Conservation (phyloP, 805 yeast species). For the Zygoascus tannicola region DNA sequence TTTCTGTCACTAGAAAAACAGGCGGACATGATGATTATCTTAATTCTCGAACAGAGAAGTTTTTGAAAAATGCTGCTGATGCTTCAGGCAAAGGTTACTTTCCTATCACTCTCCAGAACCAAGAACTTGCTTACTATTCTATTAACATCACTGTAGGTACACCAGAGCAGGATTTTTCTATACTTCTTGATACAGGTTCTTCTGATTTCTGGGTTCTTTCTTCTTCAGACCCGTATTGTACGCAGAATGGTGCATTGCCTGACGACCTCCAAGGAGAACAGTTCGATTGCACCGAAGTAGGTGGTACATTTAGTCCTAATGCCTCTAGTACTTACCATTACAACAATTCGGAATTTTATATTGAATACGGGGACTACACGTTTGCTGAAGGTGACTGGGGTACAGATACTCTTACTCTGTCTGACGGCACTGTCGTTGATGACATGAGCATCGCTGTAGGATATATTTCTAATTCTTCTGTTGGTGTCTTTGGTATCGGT, state of each 20-base stretch:
- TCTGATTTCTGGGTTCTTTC: slow-evolving; percentile 40
- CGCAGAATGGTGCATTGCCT: not conserved
- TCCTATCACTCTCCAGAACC: not conserved
- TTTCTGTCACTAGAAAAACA: not conserved
- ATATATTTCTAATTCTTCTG: slow-evolving; percentile 49
- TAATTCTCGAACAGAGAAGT: not conserved
- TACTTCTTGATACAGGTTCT: slow-evolving; percentile 42
- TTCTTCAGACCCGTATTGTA: slow-evolving; percentile 2
- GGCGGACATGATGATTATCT: not conserved
- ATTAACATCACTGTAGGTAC: slow-evolving; percentile 41
- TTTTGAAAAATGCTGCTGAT: not conserved
- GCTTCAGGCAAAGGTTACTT: not conserved
- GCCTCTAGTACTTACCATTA: slow-evolving; percentile 21
- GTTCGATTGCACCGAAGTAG: slow-evolving; percentile 17
- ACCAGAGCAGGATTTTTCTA: slow-evolving; percentile 34
- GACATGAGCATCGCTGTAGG: slow-evolving; percentile 68
- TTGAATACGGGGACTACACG: slow-evolving; percentile 35
- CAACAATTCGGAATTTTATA: slow-evolving; percentile 17
- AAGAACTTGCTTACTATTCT: slow-evolving; percentile 41
- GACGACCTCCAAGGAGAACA: not conserved
- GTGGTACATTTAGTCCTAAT: slow-evolving; percentile 24
- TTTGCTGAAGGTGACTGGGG: slow-evolving; percentile 53
- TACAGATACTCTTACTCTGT: slow-evolving; percentile 48
- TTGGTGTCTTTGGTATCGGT: slow-evolving; percentile 42
- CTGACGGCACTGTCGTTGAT: slow-evolving; percentile 39